Base-by-base conservation (phyloP, 768 basidiomycete species). In the Kwoniella pini region DNA sequence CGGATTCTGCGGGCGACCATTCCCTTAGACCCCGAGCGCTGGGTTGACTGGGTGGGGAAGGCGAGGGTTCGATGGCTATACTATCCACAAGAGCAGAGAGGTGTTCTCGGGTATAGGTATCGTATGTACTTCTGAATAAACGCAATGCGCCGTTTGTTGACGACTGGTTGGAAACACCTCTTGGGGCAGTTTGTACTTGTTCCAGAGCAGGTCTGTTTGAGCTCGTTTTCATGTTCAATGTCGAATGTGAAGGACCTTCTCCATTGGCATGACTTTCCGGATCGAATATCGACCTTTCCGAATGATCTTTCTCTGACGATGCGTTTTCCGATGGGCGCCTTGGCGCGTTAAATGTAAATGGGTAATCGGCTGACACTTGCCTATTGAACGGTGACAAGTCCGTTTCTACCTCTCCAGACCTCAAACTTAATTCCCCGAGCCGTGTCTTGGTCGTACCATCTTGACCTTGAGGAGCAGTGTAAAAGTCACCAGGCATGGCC, bases 81-180 rank as follows among this genome's bases (percentile, higher is more conserved):
- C 91, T 90, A 67, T 96, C 94, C 1, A 95, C 92, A 80, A 98
- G 85, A 0, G 90, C 91, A 2, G 91, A 91, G 42, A 98, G 85
- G 74, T 96, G 91, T 21, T 95, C 90, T 43, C 92, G 85, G 1
- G 95, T 99, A 73, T 90, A 94, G 0, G 95, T 97, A 77, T 99
- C 95, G 72, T 97, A 98, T 65, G 91, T 87, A 52, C 93, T 89
- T 72, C 92, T 89, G 80, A 98, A 97, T 36, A 97, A 83, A 12
- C 66, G 71, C 22, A 78, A 64, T 1, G 63, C 57, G 19, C 19
- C 65, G 49, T 60, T 65, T 27, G 48, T 67, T 33, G 48, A 63
- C 21, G 45, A 52, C 27, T 48, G 52, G 6, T 36, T 36, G 7
- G 59, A 54, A 2, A 39, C 44, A 17, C 59, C 59, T 38, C 46